Evolutionary conservation across 2,329 filamentous ascomycete genomes (phyloP), one percentile per base, ranked within the genome.

Genomic region (Xylaria sp.): DNA sequence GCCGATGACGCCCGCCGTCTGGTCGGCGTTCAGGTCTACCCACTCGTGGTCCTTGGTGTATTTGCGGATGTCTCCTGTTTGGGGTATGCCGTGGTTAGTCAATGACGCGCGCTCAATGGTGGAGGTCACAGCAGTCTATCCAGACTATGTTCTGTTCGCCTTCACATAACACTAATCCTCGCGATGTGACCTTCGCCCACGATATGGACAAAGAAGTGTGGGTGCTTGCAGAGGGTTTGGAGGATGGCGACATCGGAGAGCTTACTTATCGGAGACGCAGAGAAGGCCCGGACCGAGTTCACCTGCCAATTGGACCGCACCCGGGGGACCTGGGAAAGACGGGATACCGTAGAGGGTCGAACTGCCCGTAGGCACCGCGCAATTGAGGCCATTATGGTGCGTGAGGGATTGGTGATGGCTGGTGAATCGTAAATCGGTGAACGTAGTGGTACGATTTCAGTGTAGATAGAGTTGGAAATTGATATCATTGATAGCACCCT

Each of bases 41-140:
- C 96, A 99, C 85, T 99, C 96, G 86, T 99, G 96, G 79, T 97
- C 95, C 80, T 94, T 91, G 72, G 96, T 97, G 86, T 97, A 99
- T 80, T 91, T 93, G 83, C 96, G 95, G 72, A 87, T 83, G 63
- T 85, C 83, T 76, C 82, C 90, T 92, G 71, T 68, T 43, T 9
- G 41, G 30, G 20, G 23, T 9, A 23, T 28, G 52, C 28, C 23
- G 30, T 18, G 20, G 34, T 63, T 34, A 63, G 61, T 32, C 10
- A 30, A 39, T 43, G 57, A 43, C 41, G 53, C 30, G 23, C 46
- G 46, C 46, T 48, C 45, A 28, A 48, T 13, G 12, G 7, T 46
- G 8, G 43, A 7, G 10, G 2, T 20, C 12, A 45, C n/a, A 20
- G 20, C 2, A 13, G 3, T 25, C 43, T 46, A 13, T 13, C 9